Percentiles rank a stretch among this genome's conserved stretches.
Evolutionary conservation across 1,139 yeast genomes (phyloP).

Genomic region (Suhomyces anneliseae): DNA sequence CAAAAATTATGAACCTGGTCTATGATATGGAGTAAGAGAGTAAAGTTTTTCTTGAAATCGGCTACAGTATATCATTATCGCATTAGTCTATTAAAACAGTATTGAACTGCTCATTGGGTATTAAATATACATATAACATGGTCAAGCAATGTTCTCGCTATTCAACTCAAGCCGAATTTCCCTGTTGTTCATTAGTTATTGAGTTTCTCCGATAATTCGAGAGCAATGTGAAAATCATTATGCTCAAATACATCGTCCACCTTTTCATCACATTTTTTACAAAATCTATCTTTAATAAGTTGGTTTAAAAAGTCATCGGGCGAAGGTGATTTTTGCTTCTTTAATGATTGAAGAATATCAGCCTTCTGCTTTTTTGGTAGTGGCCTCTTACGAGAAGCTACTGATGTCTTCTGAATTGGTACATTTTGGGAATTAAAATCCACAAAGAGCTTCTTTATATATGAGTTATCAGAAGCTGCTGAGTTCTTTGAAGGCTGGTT

Average conservation of each 20-base stretch:
- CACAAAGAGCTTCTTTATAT: not conserved
- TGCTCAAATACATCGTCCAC: conserved; percentile 41
- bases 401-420: not conserved
- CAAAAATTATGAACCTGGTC: conserved; percentile 44
- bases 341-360: conserved; percentile 25
- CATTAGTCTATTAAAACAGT: too few species aligned
- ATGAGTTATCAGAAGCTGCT: not conserved
- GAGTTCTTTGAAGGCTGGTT: not conserved
- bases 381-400: not conserved
- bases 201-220: conserved; percentile 34
- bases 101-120: too few species aligned
- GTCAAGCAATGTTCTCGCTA: too few species aligned
- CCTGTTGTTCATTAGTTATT: conserved; percentile 13
- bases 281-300: conserved; percentile 20
- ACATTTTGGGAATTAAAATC: not conserved
- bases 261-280: conserved; percentile 26
- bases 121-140: too few species aligned
- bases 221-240: conserved; percentile 41
- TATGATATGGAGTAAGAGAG: conserved; percentile 29
- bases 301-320: conserved; percentile 16
- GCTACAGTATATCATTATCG: not conserved
- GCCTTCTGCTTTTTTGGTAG: not conserved
- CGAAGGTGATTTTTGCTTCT: conserved; percentile 10
- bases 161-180: too few species aligned
- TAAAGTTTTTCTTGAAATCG: not conserved